Evolutionary conservation across 257 asterid species (phyloP).

Genomic region (Asclepias syriaca): DNA sequence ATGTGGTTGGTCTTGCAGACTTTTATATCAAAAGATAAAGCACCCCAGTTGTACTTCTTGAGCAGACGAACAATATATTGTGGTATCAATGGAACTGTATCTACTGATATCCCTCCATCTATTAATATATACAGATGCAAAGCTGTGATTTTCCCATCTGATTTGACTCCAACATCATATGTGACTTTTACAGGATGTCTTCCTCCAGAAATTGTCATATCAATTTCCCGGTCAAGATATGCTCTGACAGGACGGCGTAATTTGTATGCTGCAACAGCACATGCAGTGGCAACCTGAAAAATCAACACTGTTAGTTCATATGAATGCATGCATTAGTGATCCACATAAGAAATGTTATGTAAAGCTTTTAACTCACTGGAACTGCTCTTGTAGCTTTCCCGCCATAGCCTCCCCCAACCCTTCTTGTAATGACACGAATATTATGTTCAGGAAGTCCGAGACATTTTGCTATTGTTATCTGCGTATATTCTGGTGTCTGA

Average conservation of each 20-base stretch:
- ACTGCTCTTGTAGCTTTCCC: conserved; percentile 53
- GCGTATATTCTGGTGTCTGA: conserved; percentile 51
- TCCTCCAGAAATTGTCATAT: conserved; percentile 37
- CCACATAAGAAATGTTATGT: background rate
- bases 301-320: background rate
- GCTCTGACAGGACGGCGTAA: conserved; percentile 53
- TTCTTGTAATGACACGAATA: conserved; percentile 60
- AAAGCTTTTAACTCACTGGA: conserved; percentile 37
- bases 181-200: conserved; percentile 68
- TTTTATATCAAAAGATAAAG: conserved; percentile 52
- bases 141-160: conserved; percentile 48
- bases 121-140: conserved; percentile 52
- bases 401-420: conserved; percentile 82
- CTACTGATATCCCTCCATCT: conserved; percentile 46
- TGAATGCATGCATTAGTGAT: background rate
- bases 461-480: conserved; percentile 51
- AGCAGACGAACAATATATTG: conserved; percentile 23
- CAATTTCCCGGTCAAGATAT: conserved; percentile 34
- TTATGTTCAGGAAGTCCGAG: conserved; percentile 66
- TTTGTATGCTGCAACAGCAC: conserved; percentile 69
- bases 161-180: conserved; percentile 56
- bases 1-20: conserved; percentile 55
- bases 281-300: conserved; percentile 52
- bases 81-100: conserved; percentile 46
- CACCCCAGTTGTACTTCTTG: conserved; percentile 62